Conservation (phyloP, 805 yeast genomes). For the Peterozyma toletana region DNA sequence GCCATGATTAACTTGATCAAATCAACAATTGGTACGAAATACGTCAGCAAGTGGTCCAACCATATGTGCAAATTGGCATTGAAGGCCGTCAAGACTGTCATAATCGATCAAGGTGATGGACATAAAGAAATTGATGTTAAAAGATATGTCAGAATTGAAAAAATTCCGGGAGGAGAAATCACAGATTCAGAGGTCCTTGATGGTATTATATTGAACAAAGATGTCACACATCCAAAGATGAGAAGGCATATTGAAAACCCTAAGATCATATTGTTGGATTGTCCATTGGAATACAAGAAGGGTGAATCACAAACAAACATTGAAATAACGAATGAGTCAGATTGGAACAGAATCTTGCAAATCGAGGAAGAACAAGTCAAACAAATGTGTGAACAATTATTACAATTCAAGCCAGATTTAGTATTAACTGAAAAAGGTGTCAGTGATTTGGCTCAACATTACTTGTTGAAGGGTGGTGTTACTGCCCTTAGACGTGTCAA, state of each 20-base stretch:
- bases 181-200: slow-evolving; percentile 82
- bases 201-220: slow-evolving; percentile 92
- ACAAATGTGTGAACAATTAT: slow-evolving; percentile 74
- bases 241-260: slow-evolving; percentile 85
- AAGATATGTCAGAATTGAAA: slow-evolving; percentile 89
- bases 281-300: slow-evolving; percentile 96
- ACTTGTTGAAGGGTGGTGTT: slow-evolving; percentile 86
- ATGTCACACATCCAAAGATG: slow-evolving; percentile 99
- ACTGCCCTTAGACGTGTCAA: slow-evolving; percentile 90
- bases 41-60: slow-evolving; percentile 83
- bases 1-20: slow-evolving; percentile 83
- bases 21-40: slow-evolving; percentile 95
- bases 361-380: slow-evolving; percentile 98
- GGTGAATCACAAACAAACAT: slow-evolving; percentile 98
- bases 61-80: slow-evolving; percentile 87
- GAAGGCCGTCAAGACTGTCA: slow-evolving; percentile 80
- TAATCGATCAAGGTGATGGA: slow-evolving; percentile 46
- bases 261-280: slow-evolving; percentile 80
- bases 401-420: slow-evolving; percentile 83
- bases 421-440: slow-evolving; percentile 98
- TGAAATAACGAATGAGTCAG: slow-evolving; percentile 92
- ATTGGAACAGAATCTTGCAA: slow-evolving; percentile 91
- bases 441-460: slow-evolving; percentile 95
- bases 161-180: slow-evolving; percentile 97
- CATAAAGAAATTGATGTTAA: slow-evolving; percentile 85